A percentile compares a stretch with the other conserved stretches of the same genome.
Conservation (phyloP, 148 eudicot genomes). For the Nepenthes mirabilis region DNA sequence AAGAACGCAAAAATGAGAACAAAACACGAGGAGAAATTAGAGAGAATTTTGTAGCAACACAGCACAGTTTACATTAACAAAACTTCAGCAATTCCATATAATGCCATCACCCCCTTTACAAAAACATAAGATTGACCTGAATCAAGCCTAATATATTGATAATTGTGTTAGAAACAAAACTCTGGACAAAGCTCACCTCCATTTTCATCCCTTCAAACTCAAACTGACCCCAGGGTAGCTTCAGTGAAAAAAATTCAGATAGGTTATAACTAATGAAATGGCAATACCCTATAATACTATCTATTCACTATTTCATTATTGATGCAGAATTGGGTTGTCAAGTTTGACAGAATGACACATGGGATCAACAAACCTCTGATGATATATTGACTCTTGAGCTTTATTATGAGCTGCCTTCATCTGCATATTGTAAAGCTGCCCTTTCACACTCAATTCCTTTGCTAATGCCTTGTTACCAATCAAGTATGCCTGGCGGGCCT, state of each 20-base stretch:
- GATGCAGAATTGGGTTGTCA: background rate
- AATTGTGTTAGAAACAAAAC: no score
- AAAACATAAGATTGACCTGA: no score
- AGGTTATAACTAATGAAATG: background rate
- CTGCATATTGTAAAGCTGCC: slow-evolving; percentile 84
- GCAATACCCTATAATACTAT: background rate
- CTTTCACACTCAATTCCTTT: slow-evolving; percentile 84
- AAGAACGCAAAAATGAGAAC: no score
- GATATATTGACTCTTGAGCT: slow-evolving; percentile 90
- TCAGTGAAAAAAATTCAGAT: background rate
- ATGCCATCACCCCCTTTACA: no score
- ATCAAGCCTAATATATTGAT: no score
- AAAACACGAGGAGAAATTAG: no score
- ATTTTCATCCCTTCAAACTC: no score
- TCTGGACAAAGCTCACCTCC: no score
- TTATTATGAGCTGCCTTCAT: slow-evolving; percentile 93
- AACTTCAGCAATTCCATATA: no score
- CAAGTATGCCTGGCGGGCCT: slow-evolving; percentile 92
- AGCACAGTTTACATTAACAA: no score
- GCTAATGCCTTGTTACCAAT: slow-evolving; percentile 88
- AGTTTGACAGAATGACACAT: background rate
- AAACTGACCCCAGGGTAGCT: no score
- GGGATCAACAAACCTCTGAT: slow-evolving; percentile 47
- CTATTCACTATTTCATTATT: background rate
- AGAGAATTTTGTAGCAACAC: no score